Conservation (phyloP, 2,329 filamentous ascomycete species). For the Cordyceps tenuipes region DNA sequence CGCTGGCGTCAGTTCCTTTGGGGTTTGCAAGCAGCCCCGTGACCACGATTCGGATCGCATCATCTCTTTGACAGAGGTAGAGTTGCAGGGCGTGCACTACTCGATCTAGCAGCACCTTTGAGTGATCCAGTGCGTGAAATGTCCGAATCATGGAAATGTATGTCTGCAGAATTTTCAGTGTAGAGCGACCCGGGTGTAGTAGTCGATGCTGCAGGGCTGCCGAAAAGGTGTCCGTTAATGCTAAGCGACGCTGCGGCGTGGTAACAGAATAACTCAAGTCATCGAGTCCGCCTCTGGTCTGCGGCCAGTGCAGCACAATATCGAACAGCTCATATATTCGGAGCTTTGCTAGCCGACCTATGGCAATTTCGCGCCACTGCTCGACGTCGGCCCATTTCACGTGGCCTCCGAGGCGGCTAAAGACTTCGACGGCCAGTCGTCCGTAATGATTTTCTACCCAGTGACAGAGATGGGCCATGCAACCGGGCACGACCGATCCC, state of each 20-base stretch:
- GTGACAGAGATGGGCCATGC: slow-evolving; percentile 49
- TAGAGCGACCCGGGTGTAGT: slow-evolving; percentile 68
- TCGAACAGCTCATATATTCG: slow-evolving; percentile 69
- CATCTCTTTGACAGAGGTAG: slow-evolving; percentile 69
- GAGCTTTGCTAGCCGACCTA: slow-evolving; percentile 58
- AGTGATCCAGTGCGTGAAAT: slow-evolving; percentile 67
- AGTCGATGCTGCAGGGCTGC: slow-evolving; percentile 56
- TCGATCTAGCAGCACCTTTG: slow-evolving; percentile 67
- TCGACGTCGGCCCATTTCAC: slow-evolving; percentile 50
- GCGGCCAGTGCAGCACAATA: slow-evolving; percentile 68
- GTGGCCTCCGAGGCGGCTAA: slow-evolving; percentile 37
- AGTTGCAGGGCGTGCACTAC: slow-evolving; percentile 64
- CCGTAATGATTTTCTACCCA: slow-evolving; percentile 64
- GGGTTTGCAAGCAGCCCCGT: slow-evolving; percentile 60
- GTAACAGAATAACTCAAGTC: slow-evolving; percentile 66
- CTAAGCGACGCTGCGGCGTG: slow-evolving; percentile 57
- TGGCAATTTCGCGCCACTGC: slow-evolving; percentile 62
- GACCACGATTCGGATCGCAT: slow-evolving; percentile 71
- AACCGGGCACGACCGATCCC: slow-evolving; percentile 35
- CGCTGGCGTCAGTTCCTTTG: slow-evolving; percentile 40
- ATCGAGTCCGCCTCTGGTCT: slow-evolving; percentile 61
- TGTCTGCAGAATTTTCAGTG: slow-evolving; percentile 64
- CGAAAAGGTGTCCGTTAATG: slow-evolving; percentile 63
- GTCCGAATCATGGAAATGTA: slow-evolving; percentile 75
- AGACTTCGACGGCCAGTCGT: slow-evolving; percentile 54